Base-by-base conservation (phyloP, 371 early-diverging fungal species). In the Nematocida homosporus region DNA sequence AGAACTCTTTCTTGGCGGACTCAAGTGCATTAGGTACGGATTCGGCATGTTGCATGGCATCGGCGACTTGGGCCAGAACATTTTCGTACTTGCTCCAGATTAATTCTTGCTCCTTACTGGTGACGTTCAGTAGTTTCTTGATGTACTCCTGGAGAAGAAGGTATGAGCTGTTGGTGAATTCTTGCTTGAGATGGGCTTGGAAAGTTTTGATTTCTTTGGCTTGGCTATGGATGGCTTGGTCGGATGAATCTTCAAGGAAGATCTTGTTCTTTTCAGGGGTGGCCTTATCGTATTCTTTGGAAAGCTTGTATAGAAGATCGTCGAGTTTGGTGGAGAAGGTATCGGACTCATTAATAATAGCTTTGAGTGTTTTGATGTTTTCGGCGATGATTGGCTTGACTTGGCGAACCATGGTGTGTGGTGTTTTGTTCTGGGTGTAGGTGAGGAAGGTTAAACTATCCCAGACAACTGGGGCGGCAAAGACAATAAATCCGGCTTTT, bases 401-500 rank as follows among this genome's bases (percentile, higher is more conserved):
- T 5, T n/a, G 30, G 6, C 6, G 1, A 13, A 72, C 30, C 18
- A 42, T 40, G 4, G n/a, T 30, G 2, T 5, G 25, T 5, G 50
- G 8, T 0, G 57, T 35, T 2, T 47, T 2, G 10, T 51, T 61
- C n/a, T 50, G 5, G 16, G 57, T 63, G 34, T 61, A 57, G 30
- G 75, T 8, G 47, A 59, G 40, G 38, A 72, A 61, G 6, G 63
- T 3, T 41, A 59, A 13, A 20, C 35, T 13, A 25, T 57, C 30
- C 60, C 57, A 59, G 10, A 40, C 18, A 5, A 30, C 16, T 34
- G 75, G 61, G 13, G 75, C 44, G n/a, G 23, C 20, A 52, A 60
- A 72, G 25, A 72, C 75, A 61, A 50, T 18, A 42, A 52, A 72
- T 5, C 40, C 60, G 13, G 75, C 61, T 16, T 41, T 44, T 6